Evolutionary conservation across 1,284 basidiomycete genomes (phyloP), one percentile per base, ranked within the genome.

Genomic region (Moniliophthora roreri): DNA sequence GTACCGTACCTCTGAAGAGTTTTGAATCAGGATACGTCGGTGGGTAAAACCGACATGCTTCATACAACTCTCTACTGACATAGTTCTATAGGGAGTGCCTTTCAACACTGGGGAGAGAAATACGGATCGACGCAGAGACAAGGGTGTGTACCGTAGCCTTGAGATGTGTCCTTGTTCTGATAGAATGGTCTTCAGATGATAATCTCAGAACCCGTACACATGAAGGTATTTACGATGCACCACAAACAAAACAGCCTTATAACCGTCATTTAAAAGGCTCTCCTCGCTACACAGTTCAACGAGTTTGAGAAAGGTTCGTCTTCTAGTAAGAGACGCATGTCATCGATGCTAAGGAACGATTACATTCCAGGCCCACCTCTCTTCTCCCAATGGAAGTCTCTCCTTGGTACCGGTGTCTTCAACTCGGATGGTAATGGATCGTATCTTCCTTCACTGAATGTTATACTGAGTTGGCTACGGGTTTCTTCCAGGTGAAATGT

Each of bases 391-490:
- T 62, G 71, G 41, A 54, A 62, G 15, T 70, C 72, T 1, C 63
- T 79, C 16, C 64, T 79, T 13, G 78, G 78, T 37, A 72, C 71
- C 9, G 72, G 73, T 4, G 69, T 75, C 1, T 74, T 76, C 58
- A 72, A 71, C 42, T 65, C 69, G 6, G 73, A 76, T 60, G 72
- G 72, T 66, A 55, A 55, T n/a, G n/a, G n/a, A n/a, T n/a, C n/a
- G n/a, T n/a, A n/a, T n/a, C n/a, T 32, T 6, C 6, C 39, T 15
- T 26, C 34, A 6, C 11, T 32, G 18, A 46, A 26, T 38, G 2
- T 15, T 20, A 3, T 34, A 18, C 48, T 49, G 34, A 40, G 9
- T 20, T 41, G 47, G 28, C 52, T 20, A 50, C 51, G 4, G 55
- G 46, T 5, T 41, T 36, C 24, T 46, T 49, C 13, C 23, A 70